phyloP scores from a whole-genome alignment of 2,329 filamentous ascomycete genomes.

The Pseudogymnoascus sp. region DNA sequence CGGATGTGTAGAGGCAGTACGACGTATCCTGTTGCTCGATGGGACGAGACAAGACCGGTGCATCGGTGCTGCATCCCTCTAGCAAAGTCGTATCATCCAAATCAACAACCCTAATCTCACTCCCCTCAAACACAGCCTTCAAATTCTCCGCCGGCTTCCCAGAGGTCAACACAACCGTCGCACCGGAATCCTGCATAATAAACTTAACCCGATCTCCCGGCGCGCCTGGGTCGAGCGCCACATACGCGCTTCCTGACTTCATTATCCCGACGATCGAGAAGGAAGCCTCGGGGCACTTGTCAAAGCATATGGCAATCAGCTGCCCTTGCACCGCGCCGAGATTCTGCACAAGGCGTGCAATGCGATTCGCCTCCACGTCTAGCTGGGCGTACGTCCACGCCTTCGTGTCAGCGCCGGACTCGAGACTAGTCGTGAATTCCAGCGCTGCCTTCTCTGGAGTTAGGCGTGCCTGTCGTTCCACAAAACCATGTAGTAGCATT shows the following conservation, averaged over 20 bases:
- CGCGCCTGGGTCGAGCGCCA: conserved; percentile 34
- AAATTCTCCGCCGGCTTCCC: conserved; percentile 36
- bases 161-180: conserved; percentile 56
- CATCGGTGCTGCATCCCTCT: conserved; percentile 18
- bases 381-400: conserved; percentile 72
- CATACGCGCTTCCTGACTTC: conserved; percentile 32
- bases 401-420: conserved; percentile 37
- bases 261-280: conserved; percentile 32
- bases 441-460: conserved; percentile 60
- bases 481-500: conserved; percentile 66
- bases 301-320: conserved; percentile 34
- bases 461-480: conserved; percentile 54
- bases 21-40: conserved; percentile 24
- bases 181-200: conserved; percentile 53
- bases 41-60: conserved; percentile 18
- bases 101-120: conserved; percentile 19
- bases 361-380: conserved; percentile 60
- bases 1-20: conserved; percentile 33
- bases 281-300: conserved; percentile 32
- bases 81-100: conserved; percentile 23
- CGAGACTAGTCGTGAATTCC: conserved; percentile 61
- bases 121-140: conserved; percentile 18
- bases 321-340: conserved; percentile 46
- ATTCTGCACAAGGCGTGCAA: conserved; percentile 57
- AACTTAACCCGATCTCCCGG: conserved; percentile 29